A percentile compares a stretch with the other conserved stretches of the same genome.
phyloP scores from a whole-genome alignment of 2,329 filamentous ascomycete species.

The Ceratocystis diversiconidia region DNA sequence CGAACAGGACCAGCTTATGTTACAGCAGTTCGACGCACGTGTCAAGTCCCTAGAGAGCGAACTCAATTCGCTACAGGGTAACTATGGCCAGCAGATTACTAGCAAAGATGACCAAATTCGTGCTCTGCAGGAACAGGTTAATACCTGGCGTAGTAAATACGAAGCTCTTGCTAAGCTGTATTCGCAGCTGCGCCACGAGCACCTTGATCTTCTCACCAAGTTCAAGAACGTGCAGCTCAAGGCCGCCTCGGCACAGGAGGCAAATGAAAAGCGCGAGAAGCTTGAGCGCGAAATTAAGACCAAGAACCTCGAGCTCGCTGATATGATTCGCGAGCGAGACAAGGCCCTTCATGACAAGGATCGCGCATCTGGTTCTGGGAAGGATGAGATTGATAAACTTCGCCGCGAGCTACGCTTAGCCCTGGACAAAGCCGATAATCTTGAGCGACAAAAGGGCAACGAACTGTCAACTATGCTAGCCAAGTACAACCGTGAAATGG shows the following conservation, averaged over 20 bases:
- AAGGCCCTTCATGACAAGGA: slow-evolving; percentile 89
- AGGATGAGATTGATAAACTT: slow-evolving; percentile 87
- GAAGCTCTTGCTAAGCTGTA: slow-evolving; percentile 94
- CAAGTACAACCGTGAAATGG: slow-evolving; percentile 95
- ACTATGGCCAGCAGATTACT: slow-evolving; percentile 67
- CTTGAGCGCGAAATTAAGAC: slow-evolving; percentile 96
- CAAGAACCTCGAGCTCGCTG: slow-evolving; percentile 94
- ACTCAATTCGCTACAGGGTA: slow-evolving; percentile 65
- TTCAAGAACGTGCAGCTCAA: slow-evolving; percentile 95
- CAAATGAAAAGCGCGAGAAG: slow-evolving; percentile 87
- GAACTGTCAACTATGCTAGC: slow-evolving; percentile 89
- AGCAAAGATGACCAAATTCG: slow-evolving; percentile 93
- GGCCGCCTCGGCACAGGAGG: slow-evolving; percentile 91
- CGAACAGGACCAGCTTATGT: slow-evolving; percentile 90
- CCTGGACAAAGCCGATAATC: slow-evolving; percentile 77
- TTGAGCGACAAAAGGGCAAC: slow-evolving; percentile 84
- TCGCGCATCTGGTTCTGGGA: slow-evolving; percentile 67
- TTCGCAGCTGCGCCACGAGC: slow-evolving; percentile 87
- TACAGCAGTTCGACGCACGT: slow-evolving; percentile 89
- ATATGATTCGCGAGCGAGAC: slow-evolving; percentile 96
- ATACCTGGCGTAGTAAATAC: slow-evolving; percentile 95
- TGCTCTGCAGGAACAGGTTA: slow-evolving; percentile 88
- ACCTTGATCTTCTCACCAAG: slow-evolving; percentile 85
- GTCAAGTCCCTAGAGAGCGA: slow-evolving; percentile 89
- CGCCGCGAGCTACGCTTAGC: slow-evolving; percentile 88